Conservation (phyloP, 2,329 filamentous ascomycete species). For the Colletotrichum musicola region DNA sequence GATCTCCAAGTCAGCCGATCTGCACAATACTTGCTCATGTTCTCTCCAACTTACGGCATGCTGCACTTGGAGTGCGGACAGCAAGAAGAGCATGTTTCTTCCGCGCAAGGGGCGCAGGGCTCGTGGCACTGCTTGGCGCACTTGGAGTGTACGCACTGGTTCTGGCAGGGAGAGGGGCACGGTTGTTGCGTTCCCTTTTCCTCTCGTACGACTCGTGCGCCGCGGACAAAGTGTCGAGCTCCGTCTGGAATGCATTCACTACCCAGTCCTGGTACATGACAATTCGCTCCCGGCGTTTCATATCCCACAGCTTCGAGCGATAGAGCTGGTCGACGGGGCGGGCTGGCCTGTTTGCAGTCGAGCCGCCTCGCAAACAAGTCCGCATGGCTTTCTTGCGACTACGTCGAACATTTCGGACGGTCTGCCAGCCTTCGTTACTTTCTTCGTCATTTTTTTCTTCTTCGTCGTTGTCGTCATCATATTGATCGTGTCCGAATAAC, state of each 20-base stretch:
- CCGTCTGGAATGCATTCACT: slow-evolving; percentile 3
- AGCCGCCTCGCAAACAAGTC: slow-evolving; percentile 20
- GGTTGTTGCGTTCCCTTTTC: slow-evolving; percentile 34
- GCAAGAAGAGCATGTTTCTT: slow-evolving; percentile 63
- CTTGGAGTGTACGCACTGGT: slow-evolving; percentile 66
- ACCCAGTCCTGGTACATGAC: slow-evolving; percentile 39
- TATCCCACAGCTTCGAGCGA: not conserved
- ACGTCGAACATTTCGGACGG: slow-evolving; percentile 41
- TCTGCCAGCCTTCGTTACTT: slow-evolving; percentile 45
- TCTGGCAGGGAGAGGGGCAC: slow-evolving; percentile 65
- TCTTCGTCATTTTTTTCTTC: not conserved
- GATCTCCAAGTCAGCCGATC: not conserved
- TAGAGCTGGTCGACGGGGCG: slow-evolving; percentile 15
- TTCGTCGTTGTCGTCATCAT: slow-evolving; percentile 33
- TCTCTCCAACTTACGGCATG: slow-evolving; percentile 58
- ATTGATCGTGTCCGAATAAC: slow-evolving; percentile 43
- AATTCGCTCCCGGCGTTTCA: not conserved
- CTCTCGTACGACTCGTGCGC: slow-evolving; percentile 5
- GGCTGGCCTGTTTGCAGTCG: not conserved
- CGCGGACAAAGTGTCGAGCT: not conserved
- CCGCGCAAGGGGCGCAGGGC: slow-evolving; percentile 72
- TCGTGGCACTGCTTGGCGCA: slow-evolving; percentile 70
- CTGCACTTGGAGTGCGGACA: slow-evolving; percentile 66
- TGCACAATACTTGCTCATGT: not conserved
- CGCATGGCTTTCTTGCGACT: not conserved